Evolutionary conservation across 768 basidiomycete genomes (phyloP).

Genomic region (Tylopilus plumbeoviolaceoides): DNA sequence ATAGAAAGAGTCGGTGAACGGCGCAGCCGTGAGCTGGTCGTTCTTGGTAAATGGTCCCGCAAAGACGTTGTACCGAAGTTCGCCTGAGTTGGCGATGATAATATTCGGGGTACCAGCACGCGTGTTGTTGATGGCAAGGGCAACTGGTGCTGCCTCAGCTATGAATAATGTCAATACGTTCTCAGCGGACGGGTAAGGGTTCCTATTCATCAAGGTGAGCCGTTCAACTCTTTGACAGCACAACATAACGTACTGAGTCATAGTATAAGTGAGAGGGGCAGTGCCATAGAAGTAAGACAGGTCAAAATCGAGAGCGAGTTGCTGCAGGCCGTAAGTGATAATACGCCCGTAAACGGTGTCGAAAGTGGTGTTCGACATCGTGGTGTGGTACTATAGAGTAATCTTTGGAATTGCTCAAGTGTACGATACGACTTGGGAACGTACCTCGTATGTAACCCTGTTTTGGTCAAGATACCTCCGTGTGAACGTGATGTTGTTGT

Average conservation of each 20-base stretch:
- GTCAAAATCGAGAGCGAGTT: slow-evolving; percentile 56
- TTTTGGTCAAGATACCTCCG: slow-evolving; percentile 80
- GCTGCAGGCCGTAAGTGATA: slow-evolving; percentile 54
- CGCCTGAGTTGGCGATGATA: slow-evolving; percentile 62
- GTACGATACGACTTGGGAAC: neutral
- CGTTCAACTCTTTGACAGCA: neutral
- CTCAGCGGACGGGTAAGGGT: slow-evolving; percentile 57
- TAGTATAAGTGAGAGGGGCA: slow-evolving; percentile 72
- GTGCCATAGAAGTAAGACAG: slow-evolving; percentile 61
- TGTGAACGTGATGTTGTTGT: slow-evolving; percentile 54
- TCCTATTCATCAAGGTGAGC: slow-evolving; percentile 31
- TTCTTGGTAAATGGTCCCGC: slow-evolving; percentile 72
- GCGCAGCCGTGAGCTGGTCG: slow-evolving; percentile 72
- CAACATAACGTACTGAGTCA: slow-evolving; percentile 45
- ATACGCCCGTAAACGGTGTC: slow-evolving; percentile 52
- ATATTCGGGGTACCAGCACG: slow-evolving; percentile 57
- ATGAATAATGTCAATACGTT: slow-evolving; percentile 60
- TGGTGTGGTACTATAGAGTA: slow-evolving; percentile 60
- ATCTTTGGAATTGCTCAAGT: neutral
- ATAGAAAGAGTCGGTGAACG: slow-evolving; percentile 62
- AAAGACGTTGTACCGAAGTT: slow-evolving; percentile 63
- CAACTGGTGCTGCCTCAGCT: slow-evolving; percentile 48
- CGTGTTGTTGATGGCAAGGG: slow-evolving; percentile 59
- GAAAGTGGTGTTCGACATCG: slow-evolving; percentile 46
- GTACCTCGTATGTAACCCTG: slow-evolving; percentile 69